These are phyloP conservation scores for Neurospora sp. DNA, from an alignment of 495 filamentous ascomycete genomes.

Conservation along the genomic window DNA sequence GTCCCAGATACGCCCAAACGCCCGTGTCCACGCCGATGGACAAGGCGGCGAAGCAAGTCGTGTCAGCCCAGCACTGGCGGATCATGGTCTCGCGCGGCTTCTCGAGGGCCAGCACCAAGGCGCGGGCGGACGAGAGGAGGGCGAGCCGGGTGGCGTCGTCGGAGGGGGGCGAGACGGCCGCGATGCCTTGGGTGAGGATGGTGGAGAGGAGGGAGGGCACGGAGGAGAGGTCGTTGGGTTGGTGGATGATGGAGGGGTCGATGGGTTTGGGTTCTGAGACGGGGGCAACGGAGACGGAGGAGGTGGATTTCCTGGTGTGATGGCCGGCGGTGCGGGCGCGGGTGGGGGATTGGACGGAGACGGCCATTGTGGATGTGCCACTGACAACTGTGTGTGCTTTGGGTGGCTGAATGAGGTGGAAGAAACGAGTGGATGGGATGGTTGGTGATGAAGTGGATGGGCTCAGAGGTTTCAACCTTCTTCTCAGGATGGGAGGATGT, in stretches of 20 bases:
- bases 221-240: neutral
- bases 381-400: neutral
- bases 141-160: neutral
- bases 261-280: neutral
- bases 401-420: neutral
- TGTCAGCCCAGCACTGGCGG: slow-evolving; percentile 20
- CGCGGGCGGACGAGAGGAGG: slow-evolving; percentile 8
- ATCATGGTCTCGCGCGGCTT: slow-evolving; percentile 26
- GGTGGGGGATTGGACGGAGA: neutral
- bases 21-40: slow-evolving; percentile 1
- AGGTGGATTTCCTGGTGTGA: neutral
- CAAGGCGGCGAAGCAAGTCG: neutral
- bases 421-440: neutral
- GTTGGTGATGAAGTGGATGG: neutral
- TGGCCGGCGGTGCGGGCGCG: neutral
- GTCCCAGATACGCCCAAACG: neutral
- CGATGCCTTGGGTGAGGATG: neutral
- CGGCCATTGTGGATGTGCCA: neutral
- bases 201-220: neutral
- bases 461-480: neutral
- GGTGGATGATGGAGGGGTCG: neutral
- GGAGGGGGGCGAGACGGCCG: neutral
- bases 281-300: neutral
- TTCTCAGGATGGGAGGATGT: neutral
- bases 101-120: slow-evolving; percentile 12